These are phyloP conservation scores for Butyriboletus loyo DNA, from an alignment of 768 basidiomycete species.

Conservation along the genomic window DNA sequence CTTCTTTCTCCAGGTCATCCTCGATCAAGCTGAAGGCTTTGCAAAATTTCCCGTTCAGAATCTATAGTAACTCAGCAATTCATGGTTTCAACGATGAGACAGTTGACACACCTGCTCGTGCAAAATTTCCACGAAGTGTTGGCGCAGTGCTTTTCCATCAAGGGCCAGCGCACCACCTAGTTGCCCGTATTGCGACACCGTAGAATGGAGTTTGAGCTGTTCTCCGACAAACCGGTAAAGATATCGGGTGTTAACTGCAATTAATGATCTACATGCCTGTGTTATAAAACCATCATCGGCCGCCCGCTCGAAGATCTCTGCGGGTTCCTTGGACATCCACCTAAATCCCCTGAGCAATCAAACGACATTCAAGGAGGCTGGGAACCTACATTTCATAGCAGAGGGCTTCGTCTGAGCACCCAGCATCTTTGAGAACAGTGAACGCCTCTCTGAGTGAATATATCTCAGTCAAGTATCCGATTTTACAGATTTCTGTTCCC, in stretches of 20 bases:
- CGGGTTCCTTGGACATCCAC: conserved; percentile 75
- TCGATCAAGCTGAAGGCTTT: conserved; percentile 54
- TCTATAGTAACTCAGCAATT: conserved; percentile 29
- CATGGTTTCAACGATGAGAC: background rate
- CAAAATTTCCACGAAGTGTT: conserved; percentile 57
- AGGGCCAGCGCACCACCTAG: conserved; percentile 54
- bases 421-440: conserved; percentile 58
- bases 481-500: background rate
- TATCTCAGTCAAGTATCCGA: background rate
- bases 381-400: conserved; percentile 57
- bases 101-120: conserved; percentile 47
- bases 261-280: conserved; percentile 36
- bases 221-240: background rate
- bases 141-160: conserved; percentile 46
- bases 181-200: conserved; percentile 61
- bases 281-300: conserved; percentile 64
- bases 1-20: conserved; percentile 54
- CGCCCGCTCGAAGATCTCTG: conserved; percentile 65
- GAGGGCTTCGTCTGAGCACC: conserved; percentile 63
- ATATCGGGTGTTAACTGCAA: background rate
- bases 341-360: conserved; percentile 25
- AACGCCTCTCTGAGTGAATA: conserved; percentile 52
- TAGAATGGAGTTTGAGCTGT: conserved; percentile 59
- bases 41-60: conserved; percentile 60
- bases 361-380: background rate